phyloP scores from a whole-genome alignment of 768 basidiomycete species.

The Tephrocybe sp. region DNA sequence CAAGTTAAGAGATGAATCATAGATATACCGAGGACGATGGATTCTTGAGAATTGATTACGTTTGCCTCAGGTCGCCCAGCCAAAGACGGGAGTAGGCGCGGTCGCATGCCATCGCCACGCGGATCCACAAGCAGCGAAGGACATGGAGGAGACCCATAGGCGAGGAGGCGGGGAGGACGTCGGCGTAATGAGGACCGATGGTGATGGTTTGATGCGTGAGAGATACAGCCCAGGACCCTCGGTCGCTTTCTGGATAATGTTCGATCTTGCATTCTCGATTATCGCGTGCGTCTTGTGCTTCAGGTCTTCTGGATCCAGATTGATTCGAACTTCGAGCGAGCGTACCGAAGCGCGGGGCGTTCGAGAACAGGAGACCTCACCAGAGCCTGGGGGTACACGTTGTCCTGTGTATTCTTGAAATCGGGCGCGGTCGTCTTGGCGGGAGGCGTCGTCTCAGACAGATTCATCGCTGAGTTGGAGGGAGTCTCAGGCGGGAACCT shows the following conservation, averaged over 20 bases:
- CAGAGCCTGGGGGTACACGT: slow-evolving; percentile 1
- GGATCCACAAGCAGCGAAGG: background rate
- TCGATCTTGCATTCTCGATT: background rate
- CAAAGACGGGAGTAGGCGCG: background rate
- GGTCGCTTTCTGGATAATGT: background rate
- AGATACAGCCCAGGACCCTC: background rate
- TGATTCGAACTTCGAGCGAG: background rate
- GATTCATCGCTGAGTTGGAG: no score
- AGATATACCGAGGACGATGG: no score
- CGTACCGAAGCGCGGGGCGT: background rate
- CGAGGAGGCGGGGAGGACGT: background rate
- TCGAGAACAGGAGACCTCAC: background rate
- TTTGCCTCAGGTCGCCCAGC: background rate
- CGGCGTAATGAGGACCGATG: slow-evolving; percentile 7
- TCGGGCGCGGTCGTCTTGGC: background rate
- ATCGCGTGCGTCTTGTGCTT: background rate
- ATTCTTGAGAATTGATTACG: no score
- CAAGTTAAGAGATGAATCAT: no score
- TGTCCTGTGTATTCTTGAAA: background rate
- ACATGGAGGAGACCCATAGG: background rate
- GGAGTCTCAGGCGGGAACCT: background rate
- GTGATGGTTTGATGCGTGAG: background rate
- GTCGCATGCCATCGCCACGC: background rate
- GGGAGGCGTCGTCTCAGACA: background rate
- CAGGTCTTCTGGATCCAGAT: background rate